phyloP scores from a whole-genome alignment of 2,329 filamentous ascomycete species.

The Calonectria naviculata region DNA sequence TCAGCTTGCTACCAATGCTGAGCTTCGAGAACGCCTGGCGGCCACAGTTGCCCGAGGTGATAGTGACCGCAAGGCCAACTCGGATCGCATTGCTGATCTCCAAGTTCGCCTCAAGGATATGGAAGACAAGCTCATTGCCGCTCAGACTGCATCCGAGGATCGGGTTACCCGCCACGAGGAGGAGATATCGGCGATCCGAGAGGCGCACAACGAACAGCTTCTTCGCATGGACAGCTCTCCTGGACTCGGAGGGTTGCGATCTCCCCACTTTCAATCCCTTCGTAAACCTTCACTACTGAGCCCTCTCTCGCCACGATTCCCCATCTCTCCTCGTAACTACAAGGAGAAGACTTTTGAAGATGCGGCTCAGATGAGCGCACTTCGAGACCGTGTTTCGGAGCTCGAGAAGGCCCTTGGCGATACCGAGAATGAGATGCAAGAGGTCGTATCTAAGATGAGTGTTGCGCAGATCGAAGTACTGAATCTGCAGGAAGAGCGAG shows the following conservation, averaged over 20 bases:
- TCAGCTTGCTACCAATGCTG: conserved; percentile 82
- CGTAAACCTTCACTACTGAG: conserved; percentile 49
- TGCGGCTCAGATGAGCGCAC: conserved; percentile 77
- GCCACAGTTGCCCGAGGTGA: conserved; percentile 88
- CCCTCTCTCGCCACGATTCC: conserved; percentile 50
- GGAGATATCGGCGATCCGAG: conserved; percentile 79
- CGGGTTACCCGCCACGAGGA: conserved; percentile 87
- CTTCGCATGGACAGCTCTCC: conserved; percentile 72
- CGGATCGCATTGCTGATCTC: conserved; percentile 83
- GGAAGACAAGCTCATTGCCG: conserved; percentile 85
- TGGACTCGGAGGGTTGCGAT: conserved; percentile 44
- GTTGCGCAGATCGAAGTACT: conserved; percentile 85
- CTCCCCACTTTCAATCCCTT: conserved; percentile 44
- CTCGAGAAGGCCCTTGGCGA: conserved; percentile 77
- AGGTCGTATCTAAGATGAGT: conserved; percentile 84
- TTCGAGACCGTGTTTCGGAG: conserved; percentile 84
- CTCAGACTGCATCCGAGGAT: conserved; percentile 89
- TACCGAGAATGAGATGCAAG: conserved; percentile 81
- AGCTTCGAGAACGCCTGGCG: conserved; percentile 79
- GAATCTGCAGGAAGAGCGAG: conserved; percentile 79
- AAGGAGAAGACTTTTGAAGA: conserved; percentile 77
- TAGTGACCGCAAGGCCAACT: conserved; percentile 82
- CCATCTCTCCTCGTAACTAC: conserved; percentile 55
- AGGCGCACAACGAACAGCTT: conserved; percentile 81
- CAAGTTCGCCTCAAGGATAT: conserved; percentile 83